These are phyloP conservation scores for Leersia perrieri DNA, from an alignment of 176 grass and related monocot species.

Conservation along the genomic window DNA sequence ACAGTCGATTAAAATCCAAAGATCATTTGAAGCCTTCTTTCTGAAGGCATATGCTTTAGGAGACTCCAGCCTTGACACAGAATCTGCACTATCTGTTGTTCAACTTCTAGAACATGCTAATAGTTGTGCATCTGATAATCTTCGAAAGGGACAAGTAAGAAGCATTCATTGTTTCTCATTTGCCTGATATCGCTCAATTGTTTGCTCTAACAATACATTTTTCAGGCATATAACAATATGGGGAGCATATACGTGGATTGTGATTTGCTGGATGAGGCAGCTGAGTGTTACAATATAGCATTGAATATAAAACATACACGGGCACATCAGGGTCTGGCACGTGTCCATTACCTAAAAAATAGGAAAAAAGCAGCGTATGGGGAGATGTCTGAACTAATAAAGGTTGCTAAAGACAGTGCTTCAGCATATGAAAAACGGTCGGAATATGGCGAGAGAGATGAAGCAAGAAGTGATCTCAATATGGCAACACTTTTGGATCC, in stretches of 20 bases:
- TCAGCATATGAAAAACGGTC: conserved; percentile 94
- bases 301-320: conserved; percentile 89
- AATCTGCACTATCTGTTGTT: conserved; percentile 65
- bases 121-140: conserved; percentile 93
- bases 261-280: conserved; percentile 82
- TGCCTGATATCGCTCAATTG: neutral
- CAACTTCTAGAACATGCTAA: conserved; percentile 82
- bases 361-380: conserved; percentile 77
- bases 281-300: conserved; percentile 80
- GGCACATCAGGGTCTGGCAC: conserved; percentile 93
- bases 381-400: conserved; percentile 83
- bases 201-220: neutral
- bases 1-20: conserved; percentile 68
- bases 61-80: conserved; percentile 67
- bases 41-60: conserved; percentile 88
- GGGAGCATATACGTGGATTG: conserved; percentile 93
- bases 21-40: conserved; percentile 96
- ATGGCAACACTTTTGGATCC: conserved; percentile 73
- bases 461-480: conserved; percentile 74
- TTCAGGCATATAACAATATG: conserved; percentile 97
- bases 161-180: neutral
- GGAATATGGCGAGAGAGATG: conserved; percentile 83
- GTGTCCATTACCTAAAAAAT: conserved; percentile 78
- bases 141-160: conserved; percentile 93
- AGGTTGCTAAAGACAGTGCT: conserved; percentile 73